A percentile compares a stretch with the other conserved stretches of the same genome.
Conservation (phyloP, 768 basidiomycete species). For the Boletus patriciae region DNA sequence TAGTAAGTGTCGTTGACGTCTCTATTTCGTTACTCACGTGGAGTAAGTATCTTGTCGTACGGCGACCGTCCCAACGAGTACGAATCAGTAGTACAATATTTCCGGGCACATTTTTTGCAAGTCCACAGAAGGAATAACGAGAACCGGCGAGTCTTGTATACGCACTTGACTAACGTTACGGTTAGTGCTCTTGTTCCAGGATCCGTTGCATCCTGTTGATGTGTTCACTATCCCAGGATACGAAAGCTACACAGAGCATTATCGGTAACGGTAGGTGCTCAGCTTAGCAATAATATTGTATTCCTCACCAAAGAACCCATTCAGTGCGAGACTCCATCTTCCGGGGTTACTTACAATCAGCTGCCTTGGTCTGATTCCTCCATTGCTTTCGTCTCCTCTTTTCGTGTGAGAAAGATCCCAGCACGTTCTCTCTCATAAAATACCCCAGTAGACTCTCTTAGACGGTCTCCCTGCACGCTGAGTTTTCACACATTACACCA, state of each 20-base stretch:
- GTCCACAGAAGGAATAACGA: conserved; percentile 77
- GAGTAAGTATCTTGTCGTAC: conserved; percentile 71
- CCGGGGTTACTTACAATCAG: conserved; percentile 71
- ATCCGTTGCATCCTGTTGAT: background rate
- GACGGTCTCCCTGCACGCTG: background rate
- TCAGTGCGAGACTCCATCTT: conserved; percentile 74
- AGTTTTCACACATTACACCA: conserved; percentile 8
- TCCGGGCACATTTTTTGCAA: conserved; percentile 85
- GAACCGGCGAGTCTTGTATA: conserved; percentile 76
- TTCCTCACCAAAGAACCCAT: conserved; percentile 11
- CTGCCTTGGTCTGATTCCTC: conserved; percentile 57
- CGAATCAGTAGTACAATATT: conserved; percentile 80
- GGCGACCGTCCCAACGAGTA: conserved; percentile 80
- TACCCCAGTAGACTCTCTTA: background rate
- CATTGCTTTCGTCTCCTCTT: background rate
- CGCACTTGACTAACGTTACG: conserved; percentile 79
- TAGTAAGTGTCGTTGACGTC: conserved; percentile 51
- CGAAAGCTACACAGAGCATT: conserved; percentile 79
- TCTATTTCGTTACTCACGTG: conserved; percentile 8
- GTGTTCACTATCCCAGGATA: conserved; percentile 50
- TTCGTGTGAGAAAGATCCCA: background rate
- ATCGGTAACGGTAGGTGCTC: conserved; percentile 69
- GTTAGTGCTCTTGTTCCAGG: conserved; percentile 39
- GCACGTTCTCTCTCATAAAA: conserved; percentile 5
- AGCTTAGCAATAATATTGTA: background rate